Base-by-base conservation (phyloP, 2,329 filamentous ascomycete species). In the Pseudohalonectria lignicola region DNA sequence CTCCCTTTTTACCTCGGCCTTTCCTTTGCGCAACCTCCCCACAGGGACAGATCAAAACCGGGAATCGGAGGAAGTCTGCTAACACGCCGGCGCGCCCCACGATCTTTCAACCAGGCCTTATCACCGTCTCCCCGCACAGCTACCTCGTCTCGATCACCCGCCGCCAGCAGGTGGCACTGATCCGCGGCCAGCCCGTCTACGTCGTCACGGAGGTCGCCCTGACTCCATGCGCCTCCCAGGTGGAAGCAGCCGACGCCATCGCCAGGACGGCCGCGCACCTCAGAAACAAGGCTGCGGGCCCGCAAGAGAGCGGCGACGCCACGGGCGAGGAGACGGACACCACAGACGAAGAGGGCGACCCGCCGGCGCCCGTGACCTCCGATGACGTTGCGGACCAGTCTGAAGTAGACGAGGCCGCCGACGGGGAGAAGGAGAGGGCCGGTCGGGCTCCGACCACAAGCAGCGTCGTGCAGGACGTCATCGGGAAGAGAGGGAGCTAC, bases 61-160 rank as follows among this genome's bases (percentile, higher is more conserved):
- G n/a, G n/a, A n/a, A n/a, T n/a, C n/a, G n/a, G n/a, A n/a, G n/a
- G n/a, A n/a, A n/a, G n/a, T n/a, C n/a, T n/a, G n/a, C n/a, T n/a
- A n/a, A n/a, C n/a, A n/a, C n/a, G n/a, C n/a, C n/a, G n/a, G n/a
- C n/a, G n/a, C n/a, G n/a, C n/a, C n/a, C n/a, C n/a, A n/a, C n/a
- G n/a, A n/a, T n/a, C n/a, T n/a, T n/a, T n/a, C n/a, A n/a, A n/a
- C n/a, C n/a, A 96, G 90, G 92, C 17, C 64, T 98, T 1, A 73
- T 98, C 32, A 86, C 79, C 26, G 75, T 96, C 42, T 84, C 87
- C 17, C 82, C 79, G 28, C 74, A 80, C 20, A 84, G 79, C 45
- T 96, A 90, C 59, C 73, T 98, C 6, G 74, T 98, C 41, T 82
- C 86, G 10, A 93, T 98, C 50, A 87, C 82, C 17, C 76, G 79